Evolutionary conservation across 2,329 filamentous ascomycete genomes (phyloP).

Genomic region (Ophiocordyceps robertsii): DNA sequence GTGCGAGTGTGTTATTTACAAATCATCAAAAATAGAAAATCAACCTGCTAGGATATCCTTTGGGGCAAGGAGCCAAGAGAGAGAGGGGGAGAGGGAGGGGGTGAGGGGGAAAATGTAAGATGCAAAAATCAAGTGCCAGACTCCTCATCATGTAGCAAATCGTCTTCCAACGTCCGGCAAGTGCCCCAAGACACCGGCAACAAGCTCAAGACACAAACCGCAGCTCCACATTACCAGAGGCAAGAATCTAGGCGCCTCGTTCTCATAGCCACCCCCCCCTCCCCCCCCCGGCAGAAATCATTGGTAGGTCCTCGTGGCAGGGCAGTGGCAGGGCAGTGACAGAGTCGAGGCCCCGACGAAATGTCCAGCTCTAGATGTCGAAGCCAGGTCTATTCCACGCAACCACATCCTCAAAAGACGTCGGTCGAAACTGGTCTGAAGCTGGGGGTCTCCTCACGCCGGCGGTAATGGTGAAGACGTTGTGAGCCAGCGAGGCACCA

Average conservation of each 20-base stretch:
- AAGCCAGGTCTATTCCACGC: no score
- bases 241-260: neutral
- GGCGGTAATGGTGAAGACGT: no score
- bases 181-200: neutral
- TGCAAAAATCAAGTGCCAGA: conserved; percentile 16
- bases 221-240: neutral
- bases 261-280: no score
- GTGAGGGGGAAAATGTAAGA: conserved; percentile 6
- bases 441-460: no score
- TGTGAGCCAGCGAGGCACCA: no score
- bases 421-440: no score
- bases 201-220: neutral
- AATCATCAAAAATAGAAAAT: conserved; percentile 4
- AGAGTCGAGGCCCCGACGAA: no score
- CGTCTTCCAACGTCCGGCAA: conserved; percentile 1
- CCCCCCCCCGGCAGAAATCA: neutral
- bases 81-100: conserved; percentile 8
- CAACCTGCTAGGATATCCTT: conserved; percentile 6
- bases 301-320: conserved; percentile 1
- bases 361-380: no score
- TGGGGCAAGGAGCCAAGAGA: conserved; percentile 5
- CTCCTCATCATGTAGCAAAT: conserved; percentile 7
- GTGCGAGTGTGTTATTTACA: conserved; percentile 4
- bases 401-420: no score
- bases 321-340: no score